Conservation (phyloP, 371 early-diverging fungal genomes). For the Dinochytrium kinnereticum region DNA sequence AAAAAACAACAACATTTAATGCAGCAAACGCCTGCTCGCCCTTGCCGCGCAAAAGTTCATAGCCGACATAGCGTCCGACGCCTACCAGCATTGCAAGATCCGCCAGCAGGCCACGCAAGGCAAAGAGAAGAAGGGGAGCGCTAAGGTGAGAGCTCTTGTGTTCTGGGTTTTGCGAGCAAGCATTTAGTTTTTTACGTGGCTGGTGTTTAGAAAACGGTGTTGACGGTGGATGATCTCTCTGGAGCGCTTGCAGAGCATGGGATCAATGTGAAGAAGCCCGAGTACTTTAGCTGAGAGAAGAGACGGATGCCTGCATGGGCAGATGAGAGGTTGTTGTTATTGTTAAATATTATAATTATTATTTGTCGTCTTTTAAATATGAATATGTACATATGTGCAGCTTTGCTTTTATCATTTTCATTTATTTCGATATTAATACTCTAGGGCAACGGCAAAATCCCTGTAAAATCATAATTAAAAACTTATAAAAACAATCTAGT, state of each 20-base stretch:
- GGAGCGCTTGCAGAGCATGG: constrained; percentile 92
- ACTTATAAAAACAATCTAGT: too few relatives aligned
- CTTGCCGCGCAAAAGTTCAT: constrained; percentile 95
- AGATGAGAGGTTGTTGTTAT: too few relatives aligned
- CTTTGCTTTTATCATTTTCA: background rate
- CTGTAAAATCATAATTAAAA: too few relatives aligned
- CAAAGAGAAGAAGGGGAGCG: constrained; percentile 36
- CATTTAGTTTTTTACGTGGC: too few relatives aligned
- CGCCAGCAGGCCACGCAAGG: constrained; percentile 63
- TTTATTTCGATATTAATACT: too few relatives aligned
- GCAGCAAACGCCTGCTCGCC: constrained; percentile 86
- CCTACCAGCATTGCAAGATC: constrained; percentile 91
- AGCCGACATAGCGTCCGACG: constrained; percentile 92
- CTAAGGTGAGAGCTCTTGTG: constrained; percentile 29
- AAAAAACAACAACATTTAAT: too few relatives aligned
- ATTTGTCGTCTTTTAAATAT: background rate
- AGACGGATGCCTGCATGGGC: too few relatives aligned
- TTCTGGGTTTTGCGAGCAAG: too few relatives aligned
- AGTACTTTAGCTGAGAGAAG: constrained; percentile 66
- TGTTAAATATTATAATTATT: too few relatives aligned
- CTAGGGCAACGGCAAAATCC: too few relatives aligned
- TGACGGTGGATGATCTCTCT: constrained; percentile 90
- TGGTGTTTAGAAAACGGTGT: constrained; percentile 33
- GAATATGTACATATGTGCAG: background rate
- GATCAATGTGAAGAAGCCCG: constrained; percentile 92